Evolutionary conservation across 1,139 yeast genomes (phyloP).

Genomic region (Magnusiomyces fungicola): DNA sequence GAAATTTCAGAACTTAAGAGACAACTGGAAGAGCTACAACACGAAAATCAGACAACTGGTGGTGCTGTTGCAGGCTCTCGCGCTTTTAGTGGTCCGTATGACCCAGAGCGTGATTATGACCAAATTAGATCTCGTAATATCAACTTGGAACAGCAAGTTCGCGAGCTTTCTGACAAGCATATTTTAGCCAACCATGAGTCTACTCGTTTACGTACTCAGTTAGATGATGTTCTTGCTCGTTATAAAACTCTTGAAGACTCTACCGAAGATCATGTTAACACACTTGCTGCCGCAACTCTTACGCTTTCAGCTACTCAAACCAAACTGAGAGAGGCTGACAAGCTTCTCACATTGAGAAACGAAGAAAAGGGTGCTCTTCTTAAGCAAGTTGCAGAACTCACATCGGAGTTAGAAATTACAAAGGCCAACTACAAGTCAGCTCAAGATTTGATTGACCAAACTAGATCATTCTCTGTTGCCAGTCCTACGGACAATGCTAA

Average conservation of each 20-base stretch:
- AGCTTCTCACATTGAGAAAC: slow-evolving; percentile 21
- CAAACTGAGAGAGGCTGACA: slow-evolving; percentile 20
- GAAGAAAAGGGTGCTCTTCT: slow-evolving; percentile 19
- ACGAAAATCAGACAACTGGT: background rate
- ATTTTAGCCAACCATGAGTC: slow-evolving; percentile 24
- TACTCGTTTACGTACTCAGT: slow-evolving; percentile 18
- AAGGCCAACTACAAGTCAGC: slow-evolving; percentile 16
- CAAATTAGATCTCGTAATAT: slow-evolving; percentile 15
- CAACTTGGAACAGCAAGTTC: slow-evolving; percentile 19
- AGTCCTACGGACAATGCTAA: background rate
- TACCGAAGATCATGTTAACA: slow-evolving; percentile 25
- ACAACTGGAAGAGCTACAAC: background rate
- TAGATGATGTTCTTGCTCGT: slow-evolving; percentile 18
- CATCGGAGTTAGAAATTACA: slow-evolving; percentile 20
- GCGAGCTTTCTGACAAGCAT: slow-evolving; percentile 23
- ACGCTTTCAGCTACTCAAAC: slow-evolving; percentile 27
- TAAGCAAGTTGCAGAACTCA: slow-evolving; percentile 18
- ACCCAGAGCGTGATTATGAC: slow-evolving; percentile 6
- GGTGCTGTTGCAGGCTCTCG: background rate
- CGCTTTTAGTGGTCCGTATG: background rate
- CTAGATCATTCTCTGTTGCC: background rate
- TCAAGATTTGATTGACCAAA: slow-evolving; percentile 6
- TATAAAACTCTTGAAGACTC: slow-evolving; percentile 22
- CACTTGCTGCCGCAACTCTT: slow-evolving; percentile 27
- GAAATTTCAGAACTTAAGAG: slow-evolving; percentile 1